Base-by-base conservation (phyloP, 1,139 yeast species). In the Debaryomyces nepalensis region DNA sequence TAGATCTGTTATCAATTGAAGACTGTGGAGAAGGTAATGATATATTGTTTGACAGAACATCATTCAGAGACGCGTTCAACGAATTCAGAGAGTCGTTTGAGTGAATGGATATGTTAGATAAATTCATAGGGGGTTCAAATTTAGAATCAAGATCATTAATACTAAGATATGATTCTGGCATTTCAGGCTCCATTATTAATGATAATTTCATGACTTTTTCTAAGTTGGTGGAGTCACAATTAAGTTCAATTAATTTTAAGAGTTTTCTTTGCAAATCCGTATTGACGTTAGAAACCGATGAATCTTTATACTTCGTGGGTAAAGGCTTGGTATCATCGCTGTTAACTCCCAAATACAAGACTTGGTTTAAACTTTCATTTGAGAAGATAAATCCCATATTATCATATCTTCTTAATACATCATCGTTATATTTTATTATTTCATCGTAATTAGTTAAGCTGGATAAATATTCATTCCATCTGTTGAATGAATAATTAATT, bases 381-480 rank as follows among this genome's bases (percentile, higher is more conserved):
- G 76, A 70, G 44, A 73, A 70, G 2, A 73, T 70, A 45, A 71
- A 73, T 2, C 77, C 76, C 76, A 71, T 71, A 39, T 61, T 59
- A 44, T 73, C 76, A 45, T 73, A 73, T 31, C 75, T 54, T 43
- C 68, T 59, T 46, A 73, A 59, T 2, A 73, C 75, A 47, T 72
- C 75, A 37, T 69, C 73, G 51, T 73, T 73, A 46, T 70, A 73
- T 33, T 63, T 59, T 37, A 73, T 72, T 22, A 73, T 68, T 26
- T 71, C 74, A 16, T 58, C 54, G 39, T 66, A 62, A 44, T 73
- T 68, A 22, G 55, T 71, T 27, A 75, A 58, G 41, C 76, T 75
- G 19, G 57, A 48, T 51, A 82, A 63, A 57, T 83, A 87, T 30
- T 78, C 84, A 50, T 83, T 81, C 97, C 97, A 90, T 55, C 95